Base-by-base conservation (phyloP, 129 eudicot species). In the Saussurea involucrata region DNA sequence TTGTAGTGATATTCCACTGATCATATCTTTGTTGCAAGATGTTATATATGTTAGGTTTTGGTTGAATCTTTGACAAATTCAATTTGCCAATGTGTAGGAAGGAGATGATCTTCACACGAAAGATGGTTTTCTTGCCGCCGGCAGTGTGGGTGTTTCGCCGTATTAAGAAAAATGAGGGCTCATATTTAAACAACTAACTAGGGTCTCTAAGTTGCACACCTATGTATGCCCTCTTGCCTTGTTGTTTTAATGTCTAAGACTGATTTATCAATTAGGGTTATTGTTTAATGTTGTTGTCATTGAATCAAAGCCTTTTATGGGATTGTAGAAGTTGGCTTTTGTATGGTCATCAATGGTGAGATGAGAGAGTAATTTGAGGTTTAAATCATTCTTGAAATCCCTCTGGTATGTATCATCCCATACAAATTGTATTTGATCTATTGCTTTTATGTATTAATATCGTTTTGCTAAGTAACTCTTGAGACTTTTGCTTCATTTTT, bases 71-170 rank as follows among this genome's bases (percentile, higher is more conserved):
- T 60, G 28, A 60, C 25, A 21, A 60, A 34, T 24, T 12, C 33
- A 33, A 24, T 32, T n/a, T 64, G 53, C 42, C 18, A 29, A 28
- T 32, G 31, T 66, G 12, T 49, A 76, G 80, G 80, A 65, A 40
- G 79, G 79, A 13, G 80, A 29, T 66, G 73, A 76, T 42, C 72
- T 76, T 64, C 72, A 20, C 65, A 18, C 44, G 49, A 76, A 76
- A 76, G 80, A 76, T 4, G n/a, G 20, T 21, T 76, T 76, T 65
- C 66, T 76, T 5, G 32, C 73, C 18, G 17, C 73, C 4, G 73
- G 79, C 46, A 75, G 64, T 21, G 27, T 75, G 29, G 72, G 79
- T 17, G 71, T 75, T 75, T 64, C 79, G 8, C 72, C 79, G 61
- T 75, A 75, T 21, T 75, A 66, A 63, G 79, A 36, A 75, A 75